A percentile compares a stretch with the other conserved stretches of the same genome.
phyloP scores from a whole-genome alignment of 768 basidiomycete species.

The Tephrocybe sp. region DNA sequence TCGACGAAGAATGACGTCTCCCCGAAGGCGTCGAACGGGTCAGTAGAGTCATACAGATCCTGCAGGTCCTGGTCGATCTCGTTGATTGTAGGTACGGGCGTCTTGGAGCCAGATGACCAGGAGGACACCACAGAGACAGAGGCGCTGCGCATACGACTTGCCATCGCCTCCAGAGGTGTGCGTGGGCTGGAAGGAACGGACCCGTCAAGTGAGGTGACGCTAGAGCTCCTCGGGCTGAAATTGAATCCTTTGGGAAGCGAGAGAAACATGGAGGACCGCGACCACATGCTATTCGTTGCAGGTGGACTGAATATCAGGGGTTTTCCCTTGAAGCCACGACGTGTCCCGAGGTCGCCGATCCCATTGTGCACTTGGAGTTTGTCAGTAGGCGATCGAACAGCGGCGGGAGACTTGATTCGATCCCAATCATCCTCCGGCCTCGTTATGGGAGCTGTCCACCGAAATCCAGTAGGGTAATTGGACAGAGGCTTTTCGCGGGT shows the following conservation, averaged over 20 bases:
- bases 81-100: conserved; percentile 5
- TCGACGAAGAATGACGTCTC: conserved; percentile 18
- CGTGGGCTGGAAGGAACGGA: conserved; percentile 10
- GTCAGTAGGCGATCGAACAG: background rate
- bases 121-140: conserved; percentile 15
- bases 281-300: conserved; percentile 10
- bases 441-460: background rate
- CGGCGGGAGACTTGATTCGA: background rate
- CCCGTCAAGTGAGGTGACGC: conserved; percentile 10
- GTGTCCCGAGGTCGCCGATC: conserved; percentile 26
- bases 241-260: conserved; percentile 17
- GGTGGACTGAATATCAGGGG: conserved; percentile 19
- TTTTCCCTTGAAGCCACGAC: conserved; percentile 31
- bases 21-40: conserved; percentile 20
- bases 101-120: conserved; percentile 7
- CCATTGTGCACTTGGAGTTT: conserved; percentile 5
- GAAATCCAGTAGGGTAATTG: conserved; percentile 7
- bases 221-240: conserved; percentile 19
- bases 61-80: conserved; percentile 19
- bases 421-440: conserved; percentile 3
- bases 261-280: conserved; percentile 19
- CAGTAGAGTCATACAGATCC: conserved; percentile 13
- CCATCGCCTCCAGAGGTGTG: conserved; percentile 22
- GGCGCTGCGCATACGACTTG: conserved; percentile 24
- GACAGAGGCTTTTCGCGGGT: conserved; percentile 5